phyloP scores from a whole-genome alignment of 768 basidiomycete genomes.

The Panaeolus cyanescens region DNA sequence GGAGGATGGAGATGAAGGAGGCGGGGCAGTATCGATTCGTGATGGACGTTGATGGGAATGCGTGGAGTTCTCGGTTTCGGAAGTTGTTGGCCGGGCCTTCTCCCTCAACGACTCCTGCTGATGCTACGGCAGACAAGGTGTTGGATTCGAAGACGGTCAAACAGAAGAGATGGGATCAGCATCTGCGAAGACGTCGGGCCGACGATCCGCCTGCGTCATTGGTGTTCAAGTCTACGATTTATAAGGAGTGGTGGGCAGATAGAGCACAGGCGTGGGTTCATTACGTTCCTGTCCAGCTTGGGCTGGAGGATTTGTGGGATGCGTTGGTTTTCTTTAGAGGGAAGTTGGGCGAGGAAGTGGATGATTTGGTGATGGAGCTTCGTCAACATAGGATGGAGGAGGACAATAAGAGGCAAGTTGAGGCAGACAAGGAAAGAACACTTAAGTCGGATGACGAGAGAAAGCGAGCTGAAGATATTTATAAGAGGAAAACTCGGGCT shows the following conservation, averaged over 20 bases:
- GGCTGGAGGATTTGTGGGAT: conserved; percentile 70
- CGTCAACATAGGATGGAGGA: conserved; percentile 10
- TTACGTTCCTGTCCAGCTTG: conserved; percentile 67
- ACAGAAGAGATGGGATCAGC: background rate
- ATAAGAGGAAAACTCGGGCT: background rate
- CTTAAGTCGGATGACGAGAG: conserved; percentile 27
- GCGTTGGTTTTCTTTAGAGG: conserved; percentile 67
- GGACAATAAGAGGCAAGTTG: background rate
- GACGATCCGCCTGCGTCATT: conserved; percentile 28
- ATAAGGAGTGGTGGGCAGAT: conserved; percentile 64
- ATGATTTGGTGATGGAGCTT: background rate
- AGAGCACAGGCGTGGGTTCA: conserved; percentile 69
- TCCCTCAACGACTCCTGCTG: background rate
- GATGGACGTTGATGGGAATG: conserved; percentile 40
- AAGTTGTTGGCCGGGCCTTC: conserved; percentile 1
- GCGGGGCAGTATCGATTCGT: conserved; percentile 64
- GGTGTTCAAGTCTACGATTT: conserved; percentile 64
- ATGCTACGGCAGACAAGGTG: background rate
- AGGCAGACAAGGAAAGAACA: background rate
- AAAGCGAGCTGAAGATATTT: conserved; percentile 18
- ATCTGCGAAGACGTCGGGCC: background rate
- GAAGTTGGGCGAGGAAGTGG: conserved; percentile 18
- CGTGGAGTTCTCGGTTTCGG: background rate
- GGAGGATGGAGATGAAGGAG: conserved; percentile 34
- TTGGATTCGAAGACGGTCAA: background rate